phyloP scores from a whole-genome alignment of 1,284 basidiomycete species.

The Cutaneotrichosporon dermatis region DNA sequence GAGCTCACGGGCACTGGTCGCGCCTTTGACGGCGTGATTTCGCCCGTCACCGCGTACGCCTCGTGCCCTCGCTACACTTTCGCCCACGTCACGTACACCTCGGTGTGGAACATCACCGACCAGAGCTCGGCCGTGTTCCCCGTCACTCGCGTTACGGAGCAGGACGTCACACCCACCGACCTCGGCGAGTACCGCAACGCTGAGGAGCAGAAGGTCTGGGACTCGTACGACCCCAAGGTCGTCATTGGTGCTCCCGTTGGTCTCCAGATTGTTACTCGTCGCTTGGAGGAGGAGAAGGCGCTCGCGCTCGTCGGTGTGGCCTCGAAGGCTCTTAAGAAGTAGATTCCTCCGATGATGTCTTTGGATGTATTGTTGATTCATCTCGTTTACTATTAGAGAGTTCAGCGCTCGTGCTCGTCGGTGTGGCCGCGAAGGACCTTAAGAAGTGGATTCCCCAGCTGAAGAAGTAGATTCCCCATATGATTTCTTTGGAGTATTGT shows the following conservation, averaged over 20 bases:
- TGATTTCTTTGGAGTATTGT: too few relatives aligned
- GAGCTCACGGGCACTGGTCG: constrained; percentile 35
- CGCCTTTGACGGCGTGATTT: constrained; percentile 39
- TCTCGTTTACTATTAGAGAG: too few relatives aligned
- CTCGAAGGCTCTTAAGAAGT: constrained; percentile 11
- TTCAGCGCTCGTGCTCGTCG: constrained; percentile 27
- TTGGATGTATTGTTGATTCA: too few relatives aligned
- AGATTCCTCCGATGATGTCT: background rate
- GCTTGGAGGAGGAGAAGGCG: constrained; percentile 55
- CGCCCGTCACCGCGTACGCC: constrained; percentile 28
- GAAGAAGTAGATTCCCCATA: too few relatives aligned
- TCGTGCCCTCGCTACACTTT: constrained; percentile 31
- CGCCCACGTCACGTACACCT: constrained; percentile 36
- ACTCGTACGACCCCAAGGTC: constrained; percentile 58
- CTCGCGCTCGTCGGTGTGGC: constrained; percentile 30
- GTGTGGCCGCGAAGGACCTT: constrained; percentile 19
- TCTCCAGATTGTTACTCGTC: constrained; percentile 65
- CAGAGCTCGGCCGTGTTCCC: constrained; percentile 58
- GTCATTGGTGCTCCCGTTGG: constrained; percentile 61
- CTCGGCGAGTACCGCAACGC: constrained; percentile 53
- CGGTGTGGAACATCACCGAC: constrained; percentile 40
- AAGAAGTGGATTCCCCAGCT: background rate
- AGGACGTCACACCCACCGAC: constrained; percentile 41
- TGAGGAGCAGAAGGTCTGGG: constrained; percentile 55
- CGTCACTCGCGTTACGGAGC: constrained; percentile 57